Conservation (phyloP, 768 basidiomycete genomes). For the Termitomyces sp. region DNA sequence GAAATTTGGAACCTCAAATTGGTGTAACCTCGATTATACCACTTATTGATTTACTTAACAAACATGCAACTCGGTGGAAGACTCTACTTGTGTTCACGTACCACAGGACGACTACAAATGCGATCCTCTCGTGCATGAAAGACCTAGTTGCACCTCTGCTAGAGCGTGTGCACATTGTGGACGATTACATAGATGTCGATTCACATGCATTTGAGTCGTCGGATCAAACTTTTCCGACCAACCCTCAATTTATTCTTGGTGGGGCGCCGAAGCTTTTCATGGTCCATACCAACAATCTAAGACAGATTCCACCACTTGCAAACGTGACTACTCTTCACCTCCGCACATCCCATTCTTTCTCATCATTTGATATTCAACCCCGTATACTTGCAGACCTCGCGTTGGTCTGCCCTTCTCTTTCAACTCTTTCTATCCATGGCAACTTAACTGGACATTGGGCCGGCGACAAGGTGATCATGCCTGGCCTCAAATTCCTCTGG, state of each 20-base stretch:
- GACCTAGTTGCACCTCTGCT: slow-evolving; percentile 18
- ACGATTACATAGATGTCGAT: slow-evolving; percentile 2
- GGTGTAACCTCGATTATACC: slow-evolving; percentile 7
- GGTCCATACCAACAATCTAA: slow-evolving; percentile 9
- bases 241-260: slow-evolving; percentile 6
- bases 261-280: slow-evolving; percentile 9
- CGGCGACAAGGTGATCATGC: slow-evolving; percentile 11
- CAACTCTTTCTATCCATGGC: slow-evolving; percentile 25
- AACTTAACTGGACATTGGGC: slow-evolving; percentile 16
- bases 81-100: slow-evolving; percentile 20
- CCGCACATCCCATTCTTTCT: slow-evolving; percentile 9
- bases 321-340: slow-evolving; percentile 28
- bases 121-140: slow-evolving; percentile 17
- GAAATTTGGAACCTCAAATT: slow-evolving; percentile 1
- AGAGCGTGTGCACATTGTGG: slow-evolving; percentile 17
- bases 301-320: slow-evolving; percentile 19
- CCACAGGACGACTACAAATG: slow-evolving; percentile 16
- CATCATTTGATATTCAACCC: slow-evolving; percentile 3
- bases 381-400: slow-evolving; percentile 3
- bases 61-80: slow-evolving; percentile 20
- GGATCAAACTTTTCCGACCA: background rate
- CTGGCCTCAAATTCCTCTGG: slow-evolving; percentile 23
- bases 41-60: slow-evolving; percentile 14
- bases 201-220: background rate
- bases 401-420: slow-evolving; percentile 16